phyloP scores from a whole-genome alignment of 2,329 filamentous ascomycete genomes.

The Gliomastix tumulicola region DNA sequence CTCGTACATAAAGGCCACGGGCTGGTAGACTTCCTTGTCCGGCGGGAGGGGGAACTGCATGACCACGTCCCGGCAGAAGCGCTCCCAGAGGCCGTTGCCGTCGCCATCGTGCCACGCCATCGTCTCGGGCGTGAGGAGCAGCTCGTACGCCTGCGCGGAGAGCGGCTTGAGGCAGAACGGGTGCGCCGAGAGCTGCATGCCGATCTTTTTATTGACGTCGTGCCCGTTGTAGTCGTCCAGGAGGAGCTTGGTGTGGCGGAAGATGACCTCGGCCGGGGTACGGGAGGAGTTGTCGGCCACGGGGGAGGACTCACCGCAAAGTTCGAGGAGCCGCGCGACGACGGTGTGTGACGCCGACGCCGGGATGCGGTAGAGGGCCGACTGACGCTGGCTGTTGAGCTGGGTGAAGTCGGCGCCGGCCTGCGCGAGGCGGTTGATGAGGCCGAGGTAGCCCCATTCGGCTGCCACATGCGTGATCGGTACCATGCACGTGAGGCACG shows the following conservation, averaged over 20 bases:
- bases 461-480: conserved; percentile 3
- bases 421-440: conserved; percentile 2
- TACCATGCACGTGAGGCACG: not conserved
- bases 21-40: no score
- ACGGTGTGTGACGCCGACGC: conserved; percentile 2
- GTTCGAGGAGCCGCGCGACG: conserved; percentile 1
- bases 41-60: not conserved
- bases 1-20: no score
- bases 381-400: not conserved
- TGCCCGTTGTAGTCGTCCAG: no score
- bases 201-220: not conserved
- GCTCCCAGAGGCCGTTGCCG: conserved; percentile 4
- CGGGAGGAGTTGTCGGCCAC: not conserved
- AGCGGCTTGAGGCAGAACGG: not conserved
- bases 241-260: conserved; percentile 1
- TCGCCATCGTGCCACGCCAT: not conserved
- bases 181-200: no score
- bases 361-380: conserved; percentile 5
- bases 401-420: conserved; percentile 4
- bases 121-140: conserved; percentile 2
- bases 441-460: conserved; percentile 3
- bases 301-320: conserved; percentile 1
- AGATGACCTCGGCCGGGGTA: conserved; percentile 4
- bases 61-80: conserved; percentile 1
- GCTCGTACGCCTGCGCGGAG: not conserved